phyloP scores from a whole-genome alignment of 202 grass and related monocot genomes.

The Carex sylvatica region DNA sequence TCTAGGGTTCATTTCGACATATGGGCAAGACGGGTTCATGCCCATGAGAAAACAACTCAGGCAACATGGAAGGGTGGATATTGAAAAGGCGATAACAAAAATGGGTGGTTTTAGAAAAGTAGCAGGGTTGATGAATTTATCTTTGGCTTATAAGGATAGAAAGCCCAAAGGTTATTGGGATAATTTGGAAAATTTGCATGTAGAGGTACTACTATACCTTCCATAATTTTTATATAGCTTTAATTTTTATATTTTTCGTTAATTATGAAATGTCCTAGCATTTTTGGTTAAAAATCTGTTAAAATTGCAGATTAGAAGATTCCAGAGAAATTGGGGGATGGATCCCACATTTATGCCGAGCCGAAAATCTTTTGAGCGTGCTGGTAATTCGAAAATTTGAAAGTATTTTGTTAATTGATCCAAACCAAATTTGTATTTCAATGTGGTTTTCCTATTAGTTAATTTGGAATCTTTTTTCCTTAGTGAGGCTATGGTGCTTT shows the following conservation, averaged over 20 bases:
- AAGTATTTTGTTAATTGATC: neutral
- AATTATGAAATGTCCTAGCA: neutral
- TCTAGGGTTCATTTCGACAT: conserved; percentile 55
- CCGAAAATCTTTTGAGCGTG: conserved; percentile 87
- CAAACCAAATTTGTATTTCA: neutral
- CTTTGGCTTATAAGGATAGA: conserved; percentile 81
- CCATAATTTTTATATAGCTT: neutral
- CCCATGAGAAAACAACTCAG: conserved; percentile 95
- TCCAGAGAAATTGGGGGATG: conserved; percentile 94
- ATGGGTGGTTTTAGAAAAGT: conserved; percentile 94
- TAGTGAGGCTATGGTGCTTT: too few species aligned
- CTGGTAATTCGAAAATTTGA: conserved; percentile 43
- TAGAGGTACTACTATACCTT: conserved; percentile 53
- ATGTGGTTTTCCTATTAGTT: neutral
- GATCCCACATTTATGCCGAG: conserved; percentile 86
- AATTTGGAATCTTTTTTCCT: neutral
- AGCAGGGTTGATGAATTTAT: conserved; percentile 67
- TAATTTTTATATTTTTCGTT: neutral
- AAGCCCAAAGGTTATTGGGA: conserved; percentile 98
- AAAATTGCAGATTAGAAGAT: conserved; percentile 54
- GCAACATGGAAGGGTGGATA: conserved; percentile 78
- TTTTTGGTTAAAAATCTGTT: conserved; percentile 7
- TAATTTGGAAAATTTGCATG: conserved; percentile 90
- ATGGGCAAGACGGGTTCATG: conserved; percentile 88
- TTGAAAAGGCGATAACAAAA: conserved; percentile 94